A percentile compares a stretch with the other conserved stretches of the same genome.
Evolutionary conservation across 1,284 basidiomycete genomes (phyloP).

Genomic region (Rhodofomes roseus): DNA sequence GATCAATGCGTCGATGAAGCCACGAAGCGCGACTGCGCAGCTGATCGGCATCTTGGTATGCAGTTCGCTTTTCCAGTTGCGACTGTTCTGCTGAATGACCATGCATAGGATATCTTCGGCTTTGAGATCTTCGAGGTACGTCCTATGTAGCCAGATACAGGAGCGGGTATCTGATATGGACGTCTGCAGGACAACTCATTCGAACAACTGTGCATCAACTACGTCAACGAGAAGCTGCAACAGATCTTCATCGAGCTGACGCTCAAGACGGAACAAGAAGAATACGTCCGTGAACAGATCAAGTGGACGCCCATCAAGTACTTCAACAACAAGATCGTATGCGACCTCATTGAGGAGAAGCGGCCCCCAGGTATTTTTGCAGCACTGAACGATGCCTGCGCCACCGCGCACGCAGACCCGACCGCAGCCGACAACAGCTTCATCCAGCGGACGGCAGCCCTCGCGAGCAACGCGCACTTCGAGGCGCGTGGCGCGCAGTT

Average conservation of each 20-base stretch:
- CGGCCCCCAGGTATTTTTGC: conserved; percentile 98
- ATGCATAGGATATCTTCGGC: conserved; percentile 85
- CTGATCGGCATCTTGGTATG: conserved; percentile 90
- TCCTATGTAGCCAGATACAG: neutral
- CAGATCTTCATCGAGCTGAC: conserved; percentile 99
- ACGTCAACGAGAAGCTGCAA: conserved; percentile 99
- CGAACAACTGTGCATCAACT: conserved; percentile 99
- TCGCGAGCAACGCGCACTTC: conserved; percentile 86
- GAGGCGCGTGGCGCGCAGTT: conserved; percentile 91
- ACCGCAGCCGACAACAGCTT: conserved; percentile 97
- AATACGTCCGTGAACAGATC: conserved; percentile 98
- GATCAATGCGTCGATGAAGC: conserved; percentile 95
- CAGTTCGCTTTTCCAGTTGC: conserved; percentile 2
- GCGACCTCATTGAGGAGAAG: conserved; percentile 95
- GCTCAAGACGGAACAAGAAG: conserved; percentile 98
- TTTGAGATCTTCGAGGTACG: conserved; percentile 94
- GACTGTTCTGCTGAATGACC: neutral
- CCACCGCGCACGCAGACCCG: conserved; percentile 97
- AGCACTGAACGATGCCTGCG: conserved; percentile 96
- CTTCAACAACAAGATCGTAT: conserved; percentile 96
- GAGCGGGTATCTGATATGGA: neutral
- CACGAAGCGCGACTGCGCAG: conserved; percentile 71
- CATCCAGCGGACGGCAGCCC: conserved; percentile 83
- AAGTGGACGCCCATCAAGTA: conserved; percentile 99
- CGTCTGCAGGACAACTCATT: conserved; percentile 87